These are phyloP conservation scores for Tricharina praecox DNA, from an alignment of 495 filamentous ascomycete species.

Conservation along the genomic window DNA sequence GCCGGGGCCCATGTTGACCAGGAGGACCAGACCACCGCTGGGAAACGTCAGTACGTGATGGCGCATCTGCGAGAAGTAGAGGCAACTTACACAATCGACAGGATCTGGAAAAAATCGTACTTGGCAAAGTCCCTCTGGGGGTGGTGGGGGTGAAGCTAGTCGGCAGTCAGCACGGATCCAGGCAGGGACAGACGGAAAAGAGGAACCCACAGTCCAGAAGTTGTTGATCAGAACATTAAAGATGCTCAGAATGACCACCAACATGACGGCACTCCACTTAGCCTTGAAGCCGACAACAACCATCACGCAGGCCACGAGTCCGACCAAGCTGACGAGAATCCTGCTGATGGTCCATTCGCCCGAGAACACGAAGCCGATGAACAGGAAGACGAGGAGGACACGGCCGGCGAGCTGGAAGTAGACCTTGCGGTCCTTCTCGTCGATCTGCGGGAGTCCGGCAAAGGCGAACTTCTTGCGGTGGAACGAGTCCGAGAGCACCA, in stretches of 20 bases:
- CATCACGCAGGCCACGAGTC: constrained; percentile 88
- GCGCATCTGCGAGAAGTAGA: not conserved
- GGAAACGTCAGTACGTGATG: not conserved
- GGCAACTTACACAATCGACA: constrained; percentile 80
- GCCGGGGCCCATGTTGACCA: constrained; percentile 96
- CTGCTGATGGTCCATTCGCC: constrained; percentile 82
- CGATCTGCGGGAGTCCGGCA: constrained; percentile 77
- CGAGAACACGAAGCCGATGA: constrained; percentile 88
- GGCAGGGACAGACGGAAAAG: not conserved
- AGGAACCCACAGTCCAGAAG: constrained; percentile 87
- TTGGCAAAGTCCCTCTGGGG: constrained; percentile 99
- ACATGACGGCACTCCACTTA: constrained; percentile 87
- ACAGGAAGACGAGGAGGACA: constrained; percentile 92
- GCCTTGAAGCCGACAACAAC: constrained; percentile 99
- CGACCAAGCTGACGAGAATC: constrained; percentile 62
- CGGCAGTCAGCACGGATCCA: constrained; percentile 17
- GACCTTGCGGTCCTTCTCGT: constrained; percentile 99
- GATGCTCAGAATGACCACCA: constrained; percentile 84
- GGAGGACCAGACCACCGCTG: constrained; percentile 75
- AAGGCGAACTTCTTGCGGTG: constrained; percentile 94
- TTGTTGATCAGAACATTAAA: constrained; percentile 98
- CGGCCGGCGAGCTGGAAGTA: constrained; percentile 96
- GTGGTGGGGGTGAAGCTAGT: constrained; percentile 87
- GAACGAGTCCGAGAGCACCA: constrained; percentile 97
- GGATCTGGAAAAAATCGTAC: constrained; percentile 99